A percentile compares a stretch with the other conserved stretches of the same genome.
phyloP scores from a whole-genome alignment of 2,329 filamentous ascomycete species.

The Paecilomyces sp. region DNA sequence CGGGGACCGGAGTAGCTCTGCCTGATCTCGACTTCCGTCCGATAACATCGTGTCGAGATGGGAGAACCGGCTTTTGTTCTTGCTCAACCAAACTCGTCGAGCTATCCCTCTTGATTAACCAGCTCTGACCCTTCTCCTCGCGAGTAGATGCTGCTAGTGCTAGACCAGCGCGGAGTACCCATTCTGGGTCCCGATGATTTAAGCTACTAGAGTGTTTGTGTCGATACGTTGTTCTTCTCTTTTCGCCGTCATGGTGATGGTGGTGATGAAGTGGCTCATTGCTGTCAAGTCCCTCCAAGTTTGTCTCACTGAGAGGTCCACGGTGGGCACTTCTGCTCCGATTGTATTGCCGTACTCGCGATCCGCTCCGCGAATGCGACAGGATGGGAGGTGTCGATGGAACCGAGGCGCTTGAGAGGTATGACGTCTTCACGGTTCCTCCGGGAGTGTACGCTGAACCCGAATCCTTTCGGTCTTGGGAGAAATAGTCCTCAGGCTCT shows the following conservation, averaged over 20 bases:
- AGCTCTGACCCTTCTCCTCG: constrained; percentile 57
- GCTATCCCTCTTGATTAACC: constrained; percentile 50
- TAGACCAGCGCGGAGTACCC: constrained; percentile 53
- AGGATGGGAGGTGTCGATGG: constrained; percentile 36
- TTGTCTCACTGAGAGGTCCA: constrained; percentile 28
- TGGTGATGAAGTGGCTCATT: constrained; percentile 16
- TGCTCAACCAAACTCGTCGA: constrained; percentile 46
- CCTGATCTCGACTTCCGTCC: constrained; percentile 26
- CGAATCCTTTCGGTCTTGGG: constrained; percentile 11
- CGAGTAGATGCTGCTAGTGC: constrained; percentile 50
- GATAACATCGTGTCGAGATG: constrained; percentile 16
- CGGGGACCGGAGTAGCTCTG: constrained; percentile 25
- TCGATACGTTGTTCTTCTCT: neutral
- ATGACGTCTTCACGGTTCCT: constrained; percentile 22
- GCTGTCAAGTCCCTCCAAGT: constrained; percentile 19
- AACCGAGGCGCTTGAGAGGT: constrained; percentile 35
- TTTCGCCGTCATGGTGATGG: neutral
- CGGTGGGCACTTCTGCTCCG: constrained; percentile 29
- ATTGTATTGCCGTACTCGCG: constrained; percentile 22
- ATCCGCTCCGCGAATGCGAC: constrained; percentile 34
- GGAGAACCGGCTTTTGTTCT: constrained; percentile 24
- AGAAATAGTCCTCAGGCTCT: constrained; percentile 27
- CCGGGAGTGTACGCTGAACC: constrained; percentile 22
- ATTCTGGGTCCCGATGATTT: constrained; percentile 41
- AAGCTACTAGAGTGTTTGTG: constrained; percentile 7